Evolutionary conservation across 23 red algal species (phyloP), one percentile per base, ranked within the genome.

Genomic region (Gracilaria domingensis): DNA sequence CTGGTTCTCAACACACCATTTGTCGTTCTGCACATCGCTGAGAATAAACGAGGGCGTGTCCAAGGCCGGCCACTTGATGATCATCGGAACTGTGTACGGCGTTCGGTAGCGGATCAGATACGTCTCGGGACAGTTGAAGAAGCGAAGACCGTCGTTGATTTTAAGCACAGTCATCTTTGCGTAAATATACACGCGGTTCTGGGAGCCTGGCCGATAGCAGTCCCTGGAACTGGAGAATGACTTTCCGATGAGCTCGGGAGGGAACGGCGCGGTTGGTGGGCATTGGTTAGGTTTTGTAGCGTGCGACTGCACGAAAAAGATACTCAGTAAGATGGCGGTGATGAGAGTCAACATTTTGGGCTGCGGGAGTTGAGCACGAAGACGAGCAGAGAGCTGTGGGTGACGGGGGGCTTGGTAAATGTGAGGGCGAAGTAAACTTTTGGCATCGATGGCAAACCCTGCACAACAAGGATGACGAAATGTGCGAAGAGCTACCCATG

Each of bases 1-100:
- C 72, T 77, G 72, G 30, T 77, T 51, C 4, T 26, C 23, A 0
- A 49, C 3, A 50, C 72, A 77, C 72, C 72, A 77, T 35, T 50
- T 51, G 40, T 77, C 13, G 23, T 30, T 51, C 4, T 77, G 13
- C 8, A 9, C 38, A 25, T 5, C 20, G 26, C 42, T 77, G 3
- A 3, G 40, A 45, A 45, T 51, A 42, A 25, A 45, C 6, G 38
- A 17, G 5, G 72, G 72, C 12, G 45, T 40, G 1, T 77, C 39
- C 20, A 77, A 16, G 9, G 38, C 4, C 4, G 72, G 72, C 40
- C 45, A 51, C 14, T 50, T 77, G 72, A 77, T 50, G 36, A 77
- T 64, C 59, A 64, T 64, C 9, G 59, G 59, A 0, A 24, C 4
- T 24, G 4, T 18, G 8, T 32, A 4, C 8, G 59, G 59, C 5